Evolutionary conservation across 2,329 filamentous ascomycete genomes (phyloP).

Genomic region (Xylaria polymorpha): DNA sequence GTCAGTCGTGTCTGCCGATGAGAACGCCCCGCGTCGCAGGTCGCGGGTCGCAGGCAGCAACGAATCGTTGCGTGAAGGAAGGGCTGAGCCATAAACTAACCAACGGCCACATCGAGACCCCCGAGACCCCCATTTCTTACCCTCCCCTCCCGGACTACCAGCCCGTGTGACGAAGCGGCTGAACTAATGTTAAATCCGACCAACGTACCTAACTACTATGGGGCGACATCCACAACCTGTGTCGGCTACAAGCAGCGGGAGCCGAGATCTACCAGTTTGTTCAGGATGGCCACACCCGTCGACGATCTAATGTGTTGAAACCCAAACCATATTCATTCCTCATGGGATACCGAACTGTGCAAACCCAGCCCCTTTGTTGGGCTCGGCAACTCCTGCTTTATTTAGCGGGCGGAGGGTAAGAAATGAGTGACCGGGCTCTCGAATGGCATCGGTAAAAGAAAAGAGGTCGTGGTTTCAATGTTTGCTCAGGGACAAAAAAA

Average conservation of each 20-base stretch:
- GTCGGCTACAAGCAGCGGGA: constrained; percentile 22
- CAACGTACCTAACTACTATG: background rate
- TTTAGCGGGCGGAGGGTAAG: constrained; percentile 1
- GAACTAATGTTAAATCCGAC: constrained; percentile 20
- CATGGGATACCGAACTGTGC: constrained; percentile 7
- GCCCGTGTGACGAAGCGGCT: constrained; percentile 24
- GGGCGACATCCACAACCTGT: constrained; percentile 12
- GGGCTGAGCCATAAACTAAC: constrained; percentile 13
- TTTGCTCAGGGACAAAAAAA: constrained; percentile 1
- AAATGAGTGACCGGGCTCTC: background rate
- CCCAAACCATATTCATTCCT: constrained; percentile 3
- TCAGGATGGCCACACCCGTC: constrained; percentile 12
- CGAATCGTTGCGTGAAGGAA: constrained; percentile 8
- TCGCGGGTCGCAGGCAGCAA: constrained; percentile 32
- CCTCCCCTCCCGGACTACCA: background rate
- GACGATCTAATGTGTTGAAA: constrained; percentile 3
- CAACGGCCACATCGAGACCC: constrained; percentile 1
- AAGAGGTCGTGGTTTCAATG: background rate
- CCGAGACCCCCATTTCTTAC: constrained; percentile 7
- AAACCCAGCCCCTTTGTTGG: background rate
- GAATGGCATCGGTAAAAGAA: constrained; percentile 6
- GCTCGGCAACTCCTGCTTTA: constrained; percentile 1
- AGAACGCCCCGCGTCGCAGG: constrained; percentile 28
- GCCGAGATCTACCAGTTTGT: constrained; percentile 10
- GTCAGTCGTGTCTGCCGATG: constrained; percentile 18